Evolutionary conservation across 1,139 yeast species (phyloP).

Genomic region (Nematodospora anomalae): DNA sequence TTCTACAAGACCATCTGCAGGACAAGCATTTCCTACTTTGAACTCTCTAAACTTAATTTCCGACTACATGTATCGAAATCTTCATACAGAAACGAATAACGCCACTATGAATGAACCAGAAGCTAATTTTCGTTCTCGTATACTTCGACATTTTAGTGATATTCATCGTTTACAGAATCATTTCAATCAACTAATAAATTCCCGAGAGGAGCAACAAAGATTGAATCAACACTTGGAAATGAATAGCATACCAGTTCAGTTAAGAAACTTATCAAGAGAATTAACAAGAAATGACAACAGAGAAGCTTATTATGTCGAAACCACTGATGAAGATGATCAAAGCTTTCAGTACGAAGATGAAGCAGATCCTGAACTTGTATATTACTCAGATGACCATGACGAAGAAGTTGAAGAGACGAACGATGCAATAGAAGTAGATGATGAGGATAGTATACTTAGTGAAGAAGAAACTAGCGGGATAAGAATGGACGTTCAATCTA

Average conservation of each 20-base stretch:
- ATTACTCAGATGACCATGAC: constrained; percentile 8
- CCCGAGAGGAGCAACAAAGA: constrained; percentile 8
- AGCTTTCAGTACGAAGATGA: constrained; percentile 14
- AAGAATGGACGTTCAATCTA: constrained; percentile 19
- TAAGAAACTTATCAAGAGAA: constrained; percentile 15
- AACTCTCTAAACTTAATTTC: constrained; percentile 15
- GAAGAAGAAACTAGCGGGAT: constrained; percentile 15
- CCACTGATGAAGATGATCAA: constrained; percentile 16
- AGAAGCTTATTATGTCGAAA: constrained; percentile 11
- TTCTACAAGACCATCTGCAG: neutral
- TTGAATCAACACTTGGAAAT: constrained; percentile 7
- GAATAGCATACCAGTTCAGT: constrained; percentile 14
- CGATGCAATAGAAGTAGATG: constrained; percentile 7
- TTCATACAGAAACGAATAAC: constrained; percentile 6
- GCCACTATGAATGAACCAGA: constrained; percentile 8
- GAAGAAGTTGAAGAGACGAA: constrained; percentile 7
- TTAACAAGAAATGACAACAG: constrained; percentile 9
- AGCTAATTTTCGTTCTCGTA: constrained; percentile 13
- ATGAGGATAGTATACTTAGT: constrained; percentile 10
- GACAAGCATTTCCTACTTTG: constrained; percentile 4
- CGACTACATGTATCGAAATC: constrained; percentile 14
- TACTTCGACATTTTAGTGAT: constrained; percentile 14
- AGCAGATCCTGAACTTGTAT: constrained; percentile 6
- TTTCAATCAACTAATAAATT: constrained; percentile 11
- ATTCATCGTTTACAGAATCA: constrained; percentile 14